A percentile compares a stretch with the other conserved stretches of the same genome.
These are phyloP conservation scores for Solanum chmielewskii DNA, from an alignment of 257 asterid genomes.

Conservation along the genomic window DNA sequence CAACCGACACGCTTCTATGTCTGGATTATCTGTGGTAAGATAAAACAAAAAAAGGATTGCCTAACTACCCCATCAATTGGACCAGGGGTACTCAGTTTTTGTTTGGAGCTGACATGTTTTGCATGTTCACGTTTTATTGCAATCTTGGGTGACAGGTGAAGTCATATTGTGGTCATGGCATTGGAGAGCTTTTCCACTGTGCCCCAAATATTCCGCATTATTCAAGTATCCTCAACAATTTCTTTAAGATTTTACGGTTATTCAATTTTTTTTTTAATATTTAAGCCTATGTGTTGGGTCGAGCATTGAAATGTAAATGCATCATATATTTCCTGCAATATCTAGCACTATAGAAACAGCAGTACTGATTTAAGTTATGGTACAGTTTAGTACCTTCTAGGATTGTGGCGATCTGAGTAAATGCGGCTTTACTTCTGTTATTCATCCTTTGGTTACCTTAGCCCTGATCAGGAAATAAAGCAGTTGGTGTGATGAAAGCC, in stretches of 20 bases:
- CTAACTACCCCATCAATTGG: not conserved
- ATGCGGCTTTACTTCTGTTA: not conserved
- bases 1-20: conserved; percentile 81
- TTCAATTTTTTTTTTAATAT: not conserved
- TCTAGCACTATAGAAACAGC: not conserved
- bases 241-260: not conserved
- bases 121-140: not conserved
- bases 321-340: not conserved
- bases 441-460: conserved; percentile 26
- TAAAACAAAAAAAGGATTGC: not conserved
- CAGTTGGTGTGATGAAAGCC: conserved; percentile 93
- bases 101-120: not conserved
- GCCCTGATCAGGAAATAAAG: conserved; percentile 80
- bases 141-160: conserved; percentile 62
- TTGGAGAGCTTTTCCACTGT: conserved; percentile 94
- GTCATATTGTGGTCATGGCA: conserved; percentile 94
- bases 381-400: not conserved
- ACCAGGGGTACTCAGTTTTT: not conserved
- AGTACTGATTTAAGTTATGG: not conserved
- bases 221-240: conserved; percentile 68
- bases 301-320: not conserved
- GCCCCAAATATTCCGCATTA: conserved; percentile 99
- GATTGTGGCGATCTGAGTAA: not conserved
- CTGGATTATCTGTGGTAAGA: conserved; percentile 88
- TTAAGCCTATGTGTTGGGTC: not conserved